Percentiles rank a stretch among this genome's conserved stretches.
These are phyloP conservation scores for Gossypium ekmanianum DNA, from an alignment of 345 rosid genomes.

Conservation along the genomic window DNA sequence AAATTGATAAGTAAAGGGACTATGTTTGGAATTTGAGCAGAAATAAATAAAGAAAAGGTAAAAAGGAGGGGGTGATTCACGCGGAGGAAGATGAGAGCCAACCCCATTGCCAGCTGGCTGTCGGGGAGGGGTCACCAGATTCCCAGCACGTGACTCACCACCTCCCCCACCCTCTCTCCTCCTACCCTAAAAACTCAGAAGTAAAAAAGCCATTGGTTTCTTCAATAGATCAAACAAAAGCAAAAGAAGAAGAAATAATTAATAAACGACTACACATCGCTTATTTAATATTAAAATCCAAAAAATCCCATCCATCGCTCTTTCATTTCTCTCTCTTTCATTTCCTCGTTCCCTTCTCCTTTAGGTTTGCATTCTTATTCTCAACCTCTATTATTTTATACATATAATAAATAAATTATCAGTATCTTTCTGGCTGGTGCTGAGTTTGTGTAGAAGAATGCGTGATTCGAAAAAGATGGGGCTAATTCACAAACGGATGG, in stretches of 20 bases:
- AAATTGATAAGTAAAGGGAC: too few relatives aligned
- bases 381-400: neutral
- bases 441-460: neutral
- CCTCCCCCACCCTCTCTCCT: conserved; percentile 21
- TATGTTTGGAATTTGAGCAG: neutral
- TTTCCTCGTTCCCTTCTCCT: neutral
- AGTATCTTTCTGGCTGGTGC: neutral
- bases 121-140: conserved; percentile 47
- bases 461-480: neutral
- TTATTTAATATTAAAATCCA: neutral
- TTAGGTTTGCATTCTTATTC: neutral
- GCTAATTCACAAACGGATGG: neutral
- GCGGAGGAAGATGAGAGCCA: conserved; percentile 43
- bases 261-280: neutral
- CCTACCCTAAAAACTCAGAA: conserved; percentile 4
- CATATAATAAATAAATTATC: neutral
- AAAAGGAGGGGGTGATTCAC: conserved; percentile 28
- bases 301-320: neutral
- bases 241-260: neutral
- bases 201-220: neutral
- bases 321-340: neutral
- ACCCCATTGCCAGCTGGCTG: conserved; percentile 51
- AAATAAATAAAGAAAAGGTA: neutral
- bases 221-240: neutral
- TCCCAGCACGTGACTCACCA: conserved; percentile 57